These are phyloP conservation scores for Trypanosoma vivax DNA, from an alignment of 208 protist species.

Conservation along the genomic window DNA sequence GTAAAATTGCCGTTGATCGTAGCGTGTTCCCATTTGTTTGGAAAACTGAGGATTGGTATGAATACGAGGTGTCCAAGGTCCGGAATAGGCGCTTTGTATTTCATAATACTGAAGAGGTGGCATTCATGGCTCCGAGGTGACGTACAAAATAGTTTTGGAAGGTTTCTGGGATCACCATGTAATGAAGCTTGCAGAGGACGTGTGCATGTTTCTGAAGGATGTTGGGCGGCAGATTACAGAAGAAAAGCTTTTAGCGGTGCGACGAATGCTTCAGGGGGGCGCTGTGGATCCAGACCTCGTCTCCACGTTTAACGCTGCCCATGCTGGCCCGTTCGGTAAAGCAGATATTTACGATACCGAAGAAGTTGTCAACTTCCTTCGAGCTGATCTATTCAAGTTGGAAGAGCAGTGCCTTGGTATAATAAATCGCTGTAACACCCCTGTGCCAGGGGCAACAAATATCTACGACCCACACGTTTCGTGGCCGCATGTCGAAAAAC, in stretches of 20 bases:
- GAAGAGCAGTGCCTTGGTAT: conserved; percentile 77
- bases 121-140: conserved; percentile 63
- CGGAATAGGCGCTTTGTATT: conserved; percentile 81
- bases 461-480: conserved; percentile 77
- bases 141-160: conserved; percentile 79
- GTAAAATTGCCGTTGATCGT: conserved; percentile 47
- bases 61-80: conserved; percentile 87
- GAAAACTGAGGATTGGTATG: conserved; percentile 89
- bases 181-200: conserved; percentile 81
- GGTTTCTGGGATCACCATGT: conserved; percentile 88
- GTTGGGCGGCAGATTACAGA: conserved; percentile 64
- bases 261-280: conserved; percentile 39
- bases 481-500: conserved; percentile 77
- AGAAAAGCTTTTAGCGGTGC: conserved; percentile 66
- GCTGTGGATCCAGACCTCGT: conserved; percentile 61
- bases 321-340: conserved; percentile 58
- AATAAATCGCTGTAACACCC: conserved; percentile 80
- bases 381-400: conserved; percentile 47
- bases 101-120: conserved; percentile 59
- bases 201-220: conserved; percentile 81
- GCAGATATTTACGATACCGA: conserved; percentile 60
- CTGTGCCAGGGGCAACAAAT: conserved; percentile 68
- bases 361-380: conserved; percentile 81
- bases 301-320: conserved; percentile 39
- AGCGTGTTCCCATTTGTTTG: conserved; percentile 66